These are phyloP conservation scores for Chaetomium fimeti DNA, from an alignment of 495 filamentous ascomycete species.

Conservation along the genomic window DNA sequence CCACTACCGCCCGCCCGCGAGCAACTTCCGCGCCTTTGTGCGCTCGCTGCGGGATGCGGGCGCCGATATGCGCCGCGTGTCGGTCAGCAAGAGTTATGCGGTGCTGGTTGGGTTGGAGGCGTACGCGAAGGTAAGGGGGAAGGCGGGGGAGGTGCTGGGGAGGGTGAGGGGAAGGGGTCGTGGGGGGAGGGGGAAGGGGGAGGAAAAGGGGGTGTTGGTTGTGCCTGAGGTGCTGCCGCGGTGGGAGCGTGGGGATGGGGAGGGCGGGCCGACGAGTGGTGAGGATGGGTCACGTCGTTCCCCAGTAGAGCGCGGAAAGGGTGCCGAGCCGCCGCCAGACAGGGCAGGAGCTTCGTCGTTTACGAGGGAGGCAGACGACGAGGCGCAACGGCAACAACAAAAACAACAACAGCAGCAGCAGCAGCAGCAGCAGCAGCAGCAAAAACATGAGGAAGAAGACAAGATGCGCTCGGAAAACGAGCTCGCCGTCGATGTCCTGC, in stretches of 20 bases:
- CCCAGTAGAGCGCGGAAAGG: too few species aligned
- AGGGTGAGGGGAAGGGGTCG: slow-evolving; percentile 28
- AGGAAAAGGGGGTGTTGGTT: not conserved
- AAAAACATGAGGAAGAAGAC: slow-evolving; percentile 19
- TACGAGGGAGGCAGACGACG: too few species aligned
- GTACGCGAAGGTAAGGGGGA: slow-evolving; percentile 63
- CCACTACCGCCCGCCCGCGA: slow-evolving; percentile 79
- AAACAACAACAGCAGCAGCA: not conserved
- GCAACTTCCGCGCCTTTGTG: slow-evolving; percentile 80
- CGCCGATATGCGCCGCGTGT: slow-evolving; percentile 75
- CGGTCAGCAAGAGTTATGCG: slow-evolving; percentile 76
- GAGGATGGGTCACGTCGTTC: too few species aligned
- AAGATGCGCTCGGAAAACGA: slow-evolving; percentile 41
- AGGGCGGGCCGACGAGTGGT: too few species aligned
- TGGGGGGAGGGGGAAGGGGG: not conserved
- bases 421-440: slow-evolving; percentile 29
- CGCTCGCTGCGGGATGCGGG: slow-evolving; percentile 66
- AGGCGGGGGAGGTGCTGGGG: slow-evolving; percentile 46
- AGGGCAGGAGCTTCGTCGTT: too few species aligned
- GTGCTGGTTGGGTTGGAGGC: slow-evolving; percentile 79
- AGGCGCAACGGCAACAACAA: not conserved
- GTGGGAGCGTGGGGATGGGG: too few species aligned
- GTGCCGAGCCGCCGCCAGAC: too few species aligned
- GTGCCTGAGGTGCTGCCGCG: too few species aligned
- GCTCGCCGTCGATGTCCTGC: slow-evolving; percentile 34